These are phyloP conservation scores for Hemisphaericaspora xylofermentans DNA, from an alignment of 1,139 yeast genomes.

Conservation along the genomic window DNA sequence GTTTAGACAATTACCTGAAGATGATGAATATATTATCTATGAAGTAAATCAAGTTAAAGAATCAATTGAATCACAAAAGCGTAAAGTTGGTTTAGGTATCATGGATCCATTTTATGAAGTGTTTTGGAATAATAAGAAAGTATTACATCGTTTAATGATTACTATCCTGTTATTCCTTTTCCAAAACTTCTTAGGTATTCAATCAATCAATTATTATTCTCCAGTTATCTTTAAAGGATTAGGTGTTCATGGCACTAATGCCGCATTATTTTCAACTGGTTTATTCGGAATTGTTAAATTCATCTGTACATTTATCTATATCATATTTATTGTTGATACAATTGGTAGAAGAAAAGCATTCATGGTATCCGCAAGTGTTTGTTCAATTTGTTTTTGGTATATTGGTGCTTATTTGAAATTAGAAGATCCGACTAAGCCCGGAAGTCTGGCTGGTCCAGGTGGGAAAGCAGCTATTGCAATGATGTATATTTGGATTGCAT, in stretches of 20 bases:
- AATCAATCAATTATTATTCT: conserved; percentile 46
- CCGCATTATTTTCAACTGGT: conserved; percentile 43
- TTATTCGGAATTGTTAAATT: conserved; percentile 45
- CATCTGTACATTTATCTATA: conserved; percentile 36
- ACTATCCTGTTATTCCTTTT: conserved; percentile 38
- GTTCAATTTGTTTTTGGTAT: conserved; percentile 44
- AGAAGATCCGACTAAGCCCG: conserved; percentile 38
- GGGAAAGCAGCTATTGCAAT: conserved; percentile 44
- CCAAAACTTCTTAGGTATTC: conserved; percentile 48
- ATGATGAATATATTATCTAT: conserved; percentile 37
- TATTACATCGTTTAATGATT: conserved; percentile 31
- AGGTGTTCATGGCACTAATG: conserved; percentile 40
- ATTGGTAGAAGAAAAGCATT: conserved; percentile 41
- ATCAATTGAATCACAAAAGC: conserved; percentile 28
- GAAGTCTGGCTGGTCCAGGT: conserved; percentile 39
- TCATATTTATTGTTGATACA: conserved; percentile 38
- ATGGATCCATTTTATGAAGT: conserved; percentile 41
- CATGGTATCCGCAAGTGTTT: conserved; percentile 36
- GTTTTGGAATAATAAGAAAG: conserved; percentile 27
- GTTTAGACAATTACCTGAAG: conserved; percentile 38
- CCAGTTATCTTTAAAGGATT: conserved; percentile 41
- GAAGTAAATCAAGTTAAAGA: conserved; percentile 34
- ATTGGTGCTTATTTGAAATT: conserved; percentile 42
- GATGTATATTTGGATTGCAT: conserved; percentile 47
- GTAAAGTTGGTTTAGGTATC: conserved; percentile 35